A percentile compares a stretch with the other conserved stretches of the same genome.
Conservation (phyloP, 192 early-diverging fungal species). For the Backusella macrospora region DNA sequence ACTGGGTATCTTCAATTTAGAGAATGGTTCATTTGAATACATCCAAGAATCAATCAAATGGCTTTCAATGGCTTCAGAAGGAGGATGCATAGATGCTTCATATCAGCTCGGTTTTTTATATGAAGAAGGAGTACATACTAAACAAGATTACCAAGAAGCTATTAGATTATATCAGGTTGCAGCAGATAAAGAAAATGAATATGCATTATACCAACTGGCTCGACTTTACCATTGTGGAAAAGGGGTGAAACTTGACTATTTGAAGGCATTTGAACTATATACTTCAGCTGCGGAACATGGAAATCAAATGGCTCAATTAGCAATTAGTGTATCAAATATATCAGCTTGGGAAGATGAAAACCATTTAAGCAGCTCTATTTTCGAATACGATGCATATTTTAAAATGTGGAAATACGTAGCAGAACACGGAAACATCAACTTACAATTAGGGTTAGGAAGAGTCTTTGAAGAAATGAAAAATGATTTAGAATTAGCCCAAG, state of each 20-base stretch:
- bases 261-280: background rate
- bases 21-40: background rate
- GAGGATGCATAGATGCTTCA: background rate
- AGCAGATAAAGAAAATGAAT: background rate
- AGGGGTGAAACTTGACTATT: background rate
- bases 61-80: background rate
- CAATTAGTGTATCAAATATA: background rate
- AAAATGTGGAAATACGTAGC: no score
- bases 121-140: background rate
- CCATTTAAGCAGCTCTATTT: no score
- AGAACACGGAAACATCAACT: no score
- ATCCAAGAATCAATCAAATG: slow-evolving; percentile 7
- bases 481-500: no score
- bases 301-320: background rate
- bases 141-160: background rate
- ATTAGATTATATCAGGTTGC: background rate
- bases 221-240: background rate
- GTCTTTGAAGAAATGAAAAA: no score
- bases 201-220: background rate
- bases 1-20: background rate
- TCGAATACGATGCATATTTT: no score
- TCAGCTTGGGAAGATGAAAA: background rate
- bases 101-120: slow-evolving; percentile 2
- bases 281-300: background rate
- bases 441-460: no score